Evolutionary conservation across 1,284 basidiomycete genomes (phyloP).

Genomic region (Rugosomyces carneus): DNA sequence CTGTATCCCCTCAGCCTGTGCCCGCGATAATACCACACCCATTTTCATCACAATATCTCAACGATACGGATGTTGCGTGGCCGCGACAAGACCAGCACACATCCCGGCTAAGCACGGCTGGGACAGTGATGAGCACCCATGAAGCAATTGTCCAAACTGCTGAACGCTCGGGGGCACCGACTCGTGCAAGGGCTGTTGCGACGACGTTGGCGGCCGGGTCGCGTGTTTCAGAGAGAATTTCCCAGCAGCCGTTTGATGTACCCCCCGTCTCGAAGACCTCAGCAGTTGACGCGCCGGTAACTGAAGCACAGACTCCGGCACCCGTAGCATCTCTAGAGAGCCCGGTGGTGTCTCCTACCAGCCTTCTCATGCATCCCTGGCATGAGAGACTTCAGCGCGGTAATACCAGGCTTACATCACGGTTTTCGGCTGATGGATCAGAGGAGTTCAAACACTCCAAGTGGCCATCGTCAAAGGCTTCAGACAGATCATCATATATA

Average conservation of each 20-base stretch:
- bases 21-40: conserved; percentile 4
- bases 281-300: neutral
- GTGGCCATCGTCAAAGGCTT: conserved; percentile 1
- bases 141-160: conserved; percentile 6
- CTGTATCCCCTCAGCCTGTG: neutral
- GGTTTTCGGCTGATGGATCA: conserved; percentile 2
- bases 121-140: conserved; percentile 1
- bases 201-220: neutral
- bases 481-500: conserved; percentile 6
- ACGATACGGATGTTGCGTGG: neutral
- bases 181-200: neutral
- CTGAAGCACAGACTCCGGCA: neutral
- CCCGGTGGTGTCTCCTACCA: conserved; percentile 2
- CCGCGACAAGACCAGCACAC: conserved; percentile 2
- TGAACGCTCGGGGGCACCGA: conserved; percentile 1
- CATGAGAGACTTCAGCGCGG: conserved; percentile 6
- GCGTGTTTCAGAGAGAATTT: neutral
- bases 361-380: conserved; percentile 15
- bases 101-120: conserved; percentile 1
- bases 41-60: conserved; percentile 9
- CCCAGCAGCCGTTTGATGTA: neutral
- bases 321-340: neutral
- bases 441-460: neutral
- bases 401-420: neutral
- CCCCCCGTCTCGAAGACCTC: neutral